phyloP scores from a whole-genome alignment of 2,329 filamentous ascomycete species.

The Talaromyces piceae region DNA sequence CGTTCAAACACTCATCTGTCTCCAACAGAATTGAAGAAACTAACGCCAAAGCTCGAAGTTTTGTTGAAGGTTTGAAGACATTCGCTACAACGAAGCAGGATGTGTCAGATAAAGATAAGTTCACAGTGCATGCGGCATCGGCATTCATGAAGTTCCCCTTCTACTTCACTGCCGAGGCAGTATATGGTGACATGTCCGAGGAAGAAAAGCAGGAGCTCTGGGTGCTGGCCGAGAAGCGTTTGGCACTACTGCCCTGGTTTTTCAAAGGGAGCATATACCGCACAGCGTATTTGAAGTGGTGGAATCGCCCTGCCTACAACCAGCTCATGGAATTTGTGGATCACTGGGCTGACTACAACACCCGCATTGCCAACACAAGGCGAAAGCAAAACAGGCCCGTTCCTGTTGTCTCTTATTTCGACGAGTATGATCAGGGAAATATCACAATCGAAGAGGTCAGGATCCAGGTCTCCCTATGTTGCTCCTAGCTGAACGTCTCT shows the following conservation, averaged over 20 bases:
- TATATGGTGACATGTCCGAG: not conserved
- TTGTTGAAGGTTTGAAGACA: not conserved
- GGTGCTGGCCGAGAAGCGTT: not conserved
- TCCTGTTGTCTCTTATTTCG: not conserved
- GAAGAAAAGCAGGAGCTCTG: not conserved
- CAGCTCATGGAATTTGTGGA: constrained; percentile 23
- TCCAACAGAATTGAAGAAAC: not conserved
- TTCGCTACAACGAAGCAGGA: not conserved
- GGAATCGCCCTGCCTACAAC: constrained; percentile 8
- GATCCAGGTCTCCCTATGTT: not conserved
- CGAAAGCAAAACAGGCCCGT: not conserved
- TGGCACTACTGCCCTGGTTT: not conserved
- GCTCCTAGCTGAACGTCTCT: constrained; percentile 9
- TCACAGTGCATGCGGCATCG: not conserved
- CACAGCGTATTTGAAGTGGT: not conserved
- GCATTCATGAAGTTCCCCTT: not conserved
- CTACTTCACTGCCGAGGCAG: not conserved
- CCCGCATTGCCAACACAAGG: constrained; percentile 18
- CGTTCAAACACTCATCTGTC: not conserved
- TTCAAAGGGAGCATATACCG: not conserved
- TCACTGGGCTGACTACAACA: constrained; percentile 30
- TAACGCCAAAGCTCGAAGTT: not conserved
- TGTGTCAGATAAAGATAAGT: not conserved
- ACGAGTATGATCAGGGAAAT: not conserved
- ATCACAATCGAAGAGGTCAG: not conserved